Percentiles rank a stretch among this genome's conserved stretches.
phyloP scores from a whole-genome alignment of 2,329 filamentous ascomycete genomes.

The Clarireedia paspali region DNA sequence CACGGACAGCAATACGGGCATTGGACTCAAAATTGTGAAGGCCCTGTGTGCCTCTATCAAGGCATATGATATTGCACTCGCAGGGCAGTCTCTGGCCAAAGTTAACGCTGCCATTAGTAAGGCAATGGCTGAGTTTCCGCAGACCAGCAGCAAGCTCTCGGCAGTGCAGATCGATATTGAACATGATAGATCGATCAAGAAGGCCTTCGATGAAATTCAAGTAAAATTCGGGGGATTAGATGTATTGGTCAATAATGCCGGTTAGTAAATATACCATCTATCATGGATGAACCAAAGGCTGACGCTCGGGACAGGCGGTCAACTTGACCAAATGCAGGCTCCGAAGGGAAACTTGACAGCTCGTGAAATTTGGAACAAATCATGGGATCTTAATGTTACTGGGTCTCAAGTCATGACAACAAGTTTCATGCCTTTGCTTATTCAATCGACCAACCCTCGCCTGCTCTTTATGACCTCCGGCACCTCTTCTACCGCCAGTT shows the following conservation, averaged over 20 bases:
- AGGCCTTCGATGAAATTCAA: slow-evolving; percentile 25
- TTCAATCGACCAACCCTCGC: slow-evolving; percentile 36
- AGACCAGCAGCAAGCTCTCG: slow-evolving; percentile 20
- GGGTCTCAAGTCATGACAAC: slow-evolving; percentile 34
- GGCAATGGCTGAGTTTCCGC: slow-evolving; percentile 30
- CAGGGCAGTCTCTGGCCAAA: slow-evolving; percentile 32
- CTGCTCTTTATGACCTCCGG: slow-evolving; percentile 42
- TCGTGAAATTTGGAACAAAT: slow-evolving; percentile 34
- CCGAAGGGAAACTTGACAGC: slow-evolving; percentile 22
- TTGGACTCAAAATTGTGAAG: slow-evolving; percentile 33
- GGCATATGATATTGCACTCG: slow-evolving; percentile 34
- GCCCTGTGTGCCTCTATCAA: slow-evolving; percentile 9
- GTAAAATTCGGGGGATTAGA: slow-evolving; percentile 28
- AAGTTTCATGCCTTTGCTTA: slow-evolving; percentile 34
- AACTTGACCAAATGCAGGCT: slow-evolving; percentile 28
- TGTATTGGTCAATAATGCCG: slow-evolving; percentile 32
- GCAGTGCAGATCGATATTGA: slow-evolving; percentile 27
- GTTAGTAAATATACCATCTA: slow-evolving; percentile 11
- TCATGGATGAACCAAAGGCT: background rate
- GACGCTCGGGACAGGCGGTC: slow-evolving; percentile 11
- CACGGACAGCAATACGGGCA: slow-evolving; percentile 35
- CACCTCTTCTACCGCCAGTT: slow-evolving; percentile 27
- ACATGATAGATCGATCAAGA: slow-evolving; percentile 29
- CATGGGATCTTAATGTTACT: slow-evolving; percentile 37
- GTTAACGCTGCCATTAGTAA: slow-evolving; percentile 33